A percentile compares a stretch with the other conserved stretches of the same genome.
Evolutionary conservation across 768 basidiomycete species (phyloP).

Genomic region (Hygrophorus pudorinus): DNA sequence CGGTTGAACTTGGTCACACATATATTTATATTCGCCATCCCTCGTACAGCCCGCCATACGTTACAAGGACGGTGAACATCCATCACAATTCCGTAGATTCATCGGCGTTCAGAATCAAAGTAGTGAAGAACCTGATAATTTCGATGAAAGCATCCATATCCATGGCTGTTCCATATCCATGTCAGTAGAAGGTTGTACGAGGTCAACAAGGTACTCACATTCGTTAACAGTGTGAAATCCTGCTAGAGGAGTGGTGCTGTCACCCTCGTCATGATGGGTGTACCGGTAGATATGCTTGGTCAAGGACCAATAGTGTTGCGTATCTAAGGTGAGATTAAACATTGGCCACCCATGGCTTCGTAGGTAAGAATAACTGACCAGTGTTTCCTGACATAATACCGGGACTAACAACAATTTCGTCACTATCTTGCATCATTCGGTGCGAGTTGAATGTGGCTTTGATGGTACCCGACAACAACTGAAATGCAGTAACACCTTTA

Average conservation of each 20-base stretch:
- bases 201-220: conserved; percentile 28
- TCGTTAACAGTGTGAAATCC: conserved; percentile 69
- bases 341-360: conserved; percentile 1
- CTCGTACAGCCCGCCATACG: neutral
- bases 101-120: conserved; percentile 59
- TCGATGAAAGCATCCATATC: conserved; percentile 45
- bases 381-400: conserved; percentile 55
- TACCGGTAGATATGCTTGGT: conserved; percentile 64
- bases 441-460: conserved; percentile 49
- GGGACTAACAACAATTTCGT: conserved; percentile 37
- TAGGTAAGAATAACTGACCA: conserved; percentile 22
- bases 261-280: conserved; percentile 30
- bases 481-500: conserved; percentile 33
- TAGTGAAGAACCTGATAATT: conserved; percentile 55
- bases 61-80: neutral
- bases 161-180: conserved; percentile 29
- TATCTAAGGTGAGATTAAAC: conserved; percentile 34
- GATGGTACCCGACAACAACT: conserved; percentile 53
- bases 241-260: conserved; percentile 20
- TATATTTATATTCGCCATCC: too few species aligned
- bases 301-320: conserved; percentile 48
- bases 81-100: conserved; percentile 27
- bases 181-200: conserved; percentile 5
- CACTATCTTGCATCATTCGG: conserved; percentile 21
- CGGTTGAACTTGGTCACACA: too few species aligned